Evolutionary conservation across 2,329 filamentous ascomycete species (phyloP), one percentile per base, ranked within the genome.

Genomic region (Cytospora schulzeri): DNA sequence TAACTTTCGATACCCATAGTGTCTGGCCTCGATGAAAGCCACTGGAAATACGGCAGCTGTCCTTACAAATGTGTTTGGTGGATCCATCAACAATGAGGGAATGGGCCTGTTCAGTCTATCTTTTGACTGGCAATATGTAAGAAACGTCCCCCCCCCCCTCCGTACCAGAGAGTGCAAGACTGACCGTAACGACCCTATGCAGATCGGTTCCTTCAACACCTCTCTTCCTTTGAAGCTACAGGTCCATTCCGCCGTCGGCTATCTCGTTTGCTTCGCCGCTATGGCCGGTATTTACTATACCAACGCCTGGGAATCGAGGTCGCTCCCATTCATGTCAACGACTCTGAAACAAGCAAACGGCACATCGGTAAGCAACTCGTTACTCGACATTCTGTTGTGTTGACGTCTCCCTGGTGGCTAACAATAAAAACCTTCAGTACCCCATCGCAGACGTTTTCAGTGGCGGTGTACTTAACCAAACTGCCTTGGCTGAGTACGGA

Each of bases 91-190:
- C 64, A 85, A 85, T 55, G 81, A 85, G 67, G 83, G 83, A 1
- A 68, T 85, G 2, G 83, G 83, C 0, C 70, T 84, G 0, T 80
- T 85, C 29, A 78, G 63, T 26, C 45, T 85, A 0, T 81, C 79
- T 0, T 78, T 85, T n/a, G 83, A 85, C 66, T 85, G 83, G 82
- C 83, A 81, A 77, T 81, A 81, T 55, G 78, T 80, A 76, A 79
- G 83, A 72, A 61, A 68, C 68, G n/a, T 11, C 28, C 6, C 28
- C 24, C 1, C 31, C 17, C 5, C 7, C 6, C n/a, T n/a, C n/a
- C n/a, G n/a, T n/a, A n/a, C n/a, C n/a, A n/a, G n/a, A n/a, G n/a
- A n/a, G n/a, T n/a, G n/a, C n/a, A n/a, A n/a, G n/a, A n/a, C 66
- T 71, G 28, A 62, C 41, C 9, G 14, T 59, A 52, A 17, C n/a